phyloP scores from a whole-genome alignment of 2,329 filamentous ascomycete species.

The Apiospora pterosperma region DNA sequence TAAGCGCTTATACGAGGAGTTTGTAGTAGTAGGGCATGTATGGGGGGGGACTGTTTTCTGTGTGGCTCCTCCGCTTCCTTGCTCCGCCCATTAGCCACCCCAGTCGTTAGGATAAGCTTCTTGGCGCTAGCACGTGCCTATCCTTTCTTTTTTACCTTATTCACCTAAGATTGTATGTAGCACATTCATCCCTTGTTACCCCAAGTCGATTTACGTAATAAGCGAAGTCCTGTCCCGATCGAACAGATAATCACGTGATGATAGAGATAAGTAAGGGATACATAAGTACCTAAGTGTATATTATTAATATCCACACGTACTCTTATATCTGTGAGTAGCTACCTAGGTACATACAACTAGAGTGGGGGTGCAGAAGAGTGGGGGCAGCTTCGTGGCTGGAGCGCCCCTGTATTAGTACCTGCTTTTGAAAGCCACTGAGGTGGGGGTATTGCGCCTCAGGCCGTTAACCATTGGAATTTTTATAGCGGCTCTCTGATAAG shows the following conservation, averaged over 20 bases:
- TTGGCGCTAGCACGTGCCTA: slow-evolving; percentile 4
- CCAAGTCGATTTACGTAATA: neutral
- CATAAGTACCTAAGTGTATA: no score
- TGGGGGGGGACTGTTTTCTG: no score
- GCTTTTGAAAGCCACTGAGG: neutral
- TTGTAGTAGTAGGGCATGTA: neutral
- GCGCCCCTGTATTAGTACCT: neutral
- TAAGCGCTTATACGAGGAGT: neutral
- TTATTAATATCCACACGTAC: no score
- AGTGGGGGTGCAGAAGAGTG: neutral
- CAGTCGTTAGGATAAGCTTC: slow-evolving; percentile 7
- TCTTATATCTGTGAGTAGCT: no score
- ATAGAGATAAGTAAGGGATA: neutral
- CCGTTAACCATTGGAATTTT: neutral
- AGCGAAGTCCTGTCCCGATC: neutral
- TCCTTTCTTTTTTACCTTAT: neutral
- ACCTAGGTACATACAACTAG: neutral
- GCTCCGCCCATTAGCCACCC: neutral
- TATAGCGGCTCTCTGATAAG: neutral
- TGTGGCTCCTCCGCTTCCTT: neutral
- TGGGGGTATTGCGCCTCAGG: neutral
- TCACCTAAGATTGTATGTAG: neutral
- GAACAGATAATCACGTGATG: neutral
- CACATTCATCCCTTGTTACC: neutral
- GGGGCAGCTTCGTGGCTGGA: neutral